These are phyloP conservation scores for Gaeumannomyces tritici DNA, from an alignment of 2,329 filamentous ascomycete genomes.

Conservation along the genomic window DNA sequence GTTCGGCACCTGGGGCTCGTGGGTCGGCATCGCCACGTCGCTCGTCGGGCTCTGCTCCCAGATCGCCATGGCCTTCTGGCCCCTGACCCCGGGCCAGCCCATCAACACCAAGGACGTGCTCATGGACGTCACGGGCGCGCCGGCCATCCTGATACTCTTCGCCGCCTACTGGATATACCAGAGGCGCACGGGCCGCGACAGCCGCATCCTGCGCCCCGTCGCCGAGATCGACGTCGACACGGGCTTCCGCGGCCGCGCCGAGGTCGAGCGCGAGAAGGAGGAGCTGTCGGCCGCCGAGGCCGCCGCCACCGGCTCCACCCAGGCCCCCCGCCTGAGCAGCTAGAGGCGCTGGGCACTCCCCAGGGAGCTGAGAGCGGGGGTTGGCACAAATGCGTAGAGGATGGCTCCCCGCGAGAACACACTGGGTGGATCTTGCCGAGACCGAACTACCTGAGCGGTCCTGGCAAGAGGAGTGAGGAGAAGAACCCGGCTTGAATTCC, in stretches of 20 bases:
- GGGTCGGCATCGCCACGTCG: constrained; percentile 40
- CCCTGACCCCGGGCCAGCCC: constrained; percentile 1
- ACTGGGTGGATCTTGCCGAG: too few species aligned
- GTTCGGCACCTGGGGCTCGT: constrained; percentile 48
- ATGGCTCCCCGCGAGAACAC: not conserved
- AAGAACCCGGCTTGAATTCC: too few species aligned
- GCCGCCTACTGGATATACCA: constrained; percentile 14
- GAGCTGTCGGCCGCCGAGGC: not conserved
- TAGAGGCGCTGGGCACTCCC: not conserved
- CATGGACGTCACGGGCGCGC: constrained; percentile 18
- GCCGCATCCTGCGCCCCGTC: constrained; percentile 13
- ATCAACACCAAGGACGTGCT: constrained; percentile 7
- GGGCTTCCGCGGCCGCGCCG: constrained; percentile 8
- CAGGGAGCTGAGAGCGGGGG: too few species aligned
- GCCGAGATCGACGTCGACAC: constrained; percentile 15
- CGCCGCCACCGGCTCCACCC: too few species aligned
- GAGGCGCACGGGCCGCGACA: constrained; percentile 3
- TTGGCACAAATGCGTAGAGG: not conserved
- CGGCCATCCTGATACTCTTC: constrained; percentile 16
- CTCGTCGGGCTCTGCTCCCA: constrained; percentile 19
- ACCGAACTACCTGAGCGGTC: too few species aligned
- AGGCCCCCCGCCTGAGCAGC: not conserved
- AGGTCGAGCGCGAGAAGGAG: constrained; percentile 1
- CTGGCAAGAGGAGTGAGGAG: too few species aligned
- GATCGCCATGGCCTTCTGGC: constrained; percentile 16